Evolutionary conservation across 768 basidiomycete species (phyloP), one percentile per base, ranked within the genome.

Genomic region (Leccinum imitatum): DNA sequence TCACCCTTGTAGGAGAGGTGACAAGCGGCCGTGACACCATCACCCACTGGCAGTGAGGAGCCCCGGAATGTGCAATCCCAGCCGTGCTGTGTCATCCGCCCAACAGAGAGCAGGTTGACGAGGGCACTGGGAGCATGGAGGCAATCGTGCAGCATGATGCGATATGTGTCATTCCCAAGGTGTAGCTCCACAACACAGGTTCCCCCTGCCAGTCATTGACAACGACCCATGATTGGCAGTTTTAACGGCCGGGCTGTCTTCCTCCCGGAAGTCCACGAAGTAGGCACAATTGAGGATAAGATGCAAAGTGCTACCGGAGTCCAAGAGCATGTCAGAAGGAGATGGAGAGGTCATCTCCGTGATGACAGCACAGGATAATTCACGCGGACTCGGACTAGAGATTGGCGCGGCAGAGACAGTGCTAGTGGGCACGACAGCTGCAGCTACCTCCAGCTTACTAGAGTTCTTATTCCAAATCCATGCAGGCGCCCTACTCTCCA

Each of bases 31-130:
- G 2, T 4, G 3, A 44, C 8, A 0, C 19, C 21, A 2, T 9
- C 9, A 5, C 3, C 25, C 23, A 23, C 23, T 23, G 23, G 23
- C 23, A 23, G 23, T 25, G 23, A 7, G 6, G n/a, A 19, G n/a
- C 37, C 53, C 6, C 17, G 33, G 23, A 54, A 54, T 1, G 10
- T 10, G 14, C 23, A 54, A 17, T 54, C 37, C 53, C 53, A 54
- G 5, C 23, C 37, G 2, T 4, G 19, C 2, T 39, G 25, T 2
- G 48, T 3, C 57, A 62, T 58, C 0, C 10, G 8, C 2, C 61
- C 39, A 0, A 62, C 51, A 1, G 37, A 62, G 1, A 59, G 6
- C 0, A 62, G 33, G 19, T 62, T 59, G 3, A 62, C 14, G 8
- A 51, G 6, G 27, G 53, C 57, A 5, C 41, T 27, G 2, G 39